Conservation (phyloP, 352 stramenopile species). For the Phytophthora cajani region DNA sequence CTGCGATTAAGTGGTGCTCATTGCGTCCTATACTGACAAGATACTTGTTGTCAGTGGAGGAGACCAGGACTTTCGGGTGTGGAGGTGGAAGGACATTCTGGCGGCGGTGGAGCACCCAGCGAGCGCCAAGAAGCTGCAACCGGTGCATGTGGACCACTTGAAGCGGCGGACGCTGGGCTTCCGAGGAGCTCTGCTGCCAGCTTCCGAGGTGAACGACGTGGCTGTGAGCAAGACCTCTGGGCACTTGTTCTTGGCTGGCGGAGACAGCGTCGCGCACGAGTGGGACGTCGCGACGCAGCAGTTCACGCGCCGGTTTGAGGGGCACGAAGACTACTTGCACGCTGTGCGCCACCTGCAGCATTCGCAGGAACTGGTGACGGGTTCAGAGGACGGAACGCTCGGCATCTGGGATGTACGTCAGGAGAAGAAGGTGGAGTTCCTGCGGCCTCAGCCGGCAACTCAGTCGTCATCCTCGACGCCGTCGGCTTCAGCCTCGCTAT, state of each 20-base stretch:
- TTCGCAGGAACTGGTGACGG: slow-evolving; percentile 74
- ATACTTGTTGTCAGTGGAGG: slow-evolving; percentile 48
- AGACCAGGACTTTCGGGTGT: slow-evolving; percentile 83
- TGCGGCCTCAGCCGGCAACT: slow-evolving; percentile 51
- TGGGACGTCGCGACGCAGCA: slow-evolving; percentile 59
- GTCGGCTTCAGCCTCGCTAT: slow-evolving; percentile 23
- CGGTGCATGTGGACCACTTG: slow-evolving; percentile 60
- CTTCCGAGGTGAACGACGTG: slow-evolving; percentile 74
- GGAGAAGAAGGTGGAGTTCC: slow-evolving; percentile 53
- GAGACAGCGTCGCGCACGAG: slow-evolving; percentile 68
- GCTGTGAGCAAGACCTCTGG: slow-evolving; percentile 43
- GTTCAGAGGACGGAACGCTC: slow-evolving; percentile 75
- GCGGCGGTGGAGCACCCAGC: slow-evolving; percentile 43
- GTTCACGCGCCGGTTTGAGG: slow-evolving; percentile 62
- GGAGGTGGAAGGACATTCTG: slow-evolving; percentile 73
- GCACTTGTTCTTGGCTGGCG: slow-evolving; percentile 66
- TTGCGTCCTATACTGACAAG: slow-evolving; percentile 3
- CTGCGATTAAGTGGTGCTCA: background rate
- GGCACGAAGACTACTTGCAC: slow-evolving; percentile 74
- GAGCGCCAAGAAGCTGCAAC: slow-evolving; percentile 29
- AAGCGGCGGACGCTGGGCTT: slow-evolving; percentile 65
- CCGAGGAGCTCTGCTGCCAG: slow-evolving; percentile 61
- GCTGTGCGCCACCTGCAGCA: slow-evolving; percentile 67
- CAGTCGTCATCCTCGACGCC: slow-evolving; percentile 1
- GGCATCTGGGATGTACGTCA: slow-evolving; percentile 79